Evolutionary conservation across 2,329 filamentous ascomycete species (phyloP), one percentile per base, ranked within the genome.

Genomic region (Ophiostoma sp.): DNA sequence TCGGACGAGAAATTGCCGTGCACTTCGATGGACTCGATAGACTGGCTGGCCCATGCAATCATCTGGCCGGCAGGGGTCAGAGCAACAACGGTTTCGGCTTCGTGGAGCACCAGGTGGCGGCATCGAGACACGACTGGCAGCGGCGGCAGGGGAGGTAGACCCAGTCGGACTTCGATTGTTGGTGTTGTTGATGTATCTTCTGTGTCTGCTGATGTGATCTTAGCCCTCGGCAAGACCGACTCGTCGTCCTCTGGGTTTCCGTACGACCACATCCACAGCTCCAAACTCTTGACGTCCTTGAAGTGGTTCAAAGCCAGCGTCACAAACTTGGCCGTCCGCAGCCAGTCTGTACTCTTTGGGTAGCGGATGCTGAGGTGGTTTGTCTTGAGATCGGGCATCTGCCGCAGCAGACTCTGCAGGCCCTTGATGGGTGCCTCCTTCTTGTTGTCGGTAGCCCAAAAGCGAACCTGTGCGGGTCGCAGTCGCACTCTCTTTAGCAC

Each of bases 401-500:
- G 33, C 15, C 45, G 36, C 15, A 72, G 25, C 36, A 74, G 73
- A 15, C 28, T 42, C 22, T 55, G 64, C 7, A 74, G 73, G 2
- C 48, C 48, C 39, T 57, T 57, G 22, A 48, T 6, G 22, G 66
- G 72, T 11, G 57, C 48, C 17, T 45, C 28, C n/a, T n/a, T 39
- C 15, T 48, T 11, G 7, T 3, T 15, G 33, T 36, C 22, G 3
- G n/a, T 7, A 12, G 28, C 50, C 2, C 28, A 28, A 9, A 74
- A 42, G 11, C 17, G 8, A 1, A 71, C 9, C 17, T 25, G 8
- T 22, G 22, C 22, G 17, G 61, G 6, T 3, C 22, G 17, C n/a
- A 73, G 59, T 1, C 66, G 69, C 17, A 75, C 22, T 1, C 42
- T 63, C 12, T 48, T 57, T n/a, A 76, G 17, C 1, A 75, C 28